Evolutionary conservation across 345 rosid species (phyloP).

Genomic region (Camelina laxa): DNA sequence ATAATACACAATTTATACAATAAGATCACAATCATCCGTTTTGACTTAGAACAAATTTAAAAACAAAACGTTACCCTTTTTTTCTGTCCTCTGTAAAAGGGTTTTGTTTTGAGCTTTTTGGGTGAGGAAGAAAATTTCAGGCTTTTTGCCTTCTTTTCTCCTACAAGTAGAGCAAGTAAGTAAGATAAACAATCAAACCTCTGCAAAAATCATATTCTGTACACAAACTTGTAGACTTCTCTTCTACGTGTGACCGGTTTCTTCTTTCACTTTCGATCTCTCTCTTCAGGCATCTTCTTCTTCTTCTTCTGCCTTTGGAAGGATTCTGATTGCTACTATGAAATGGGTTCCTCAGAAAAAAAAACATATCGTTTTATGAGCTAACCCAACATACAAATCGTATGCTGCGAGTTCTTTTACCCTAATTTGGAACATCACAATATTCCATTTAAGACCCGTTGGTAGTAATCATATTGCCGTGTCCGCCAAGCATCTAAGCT

Average conservation of each 20-base stretch:
- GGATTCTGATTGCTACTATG: conserved; percentile 38
- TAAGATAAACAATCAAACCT: conserved; percentile 42
- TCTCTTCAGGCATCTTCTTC: conserved; percentile 16
- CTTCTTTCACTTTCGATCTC: conserved; percentile 28
- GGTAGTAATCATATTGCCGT: conserved; percentile 97
- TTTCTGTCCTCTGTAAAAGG: conserved; percentile 30
- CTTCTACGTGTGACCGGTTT: conserved; percentile 32
- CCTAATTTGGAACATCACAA: conserved; percentile 54
- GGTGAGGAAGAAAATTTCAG: conserved; percentile 7
- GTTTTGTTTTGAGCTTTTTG: conserved; percentile 26
- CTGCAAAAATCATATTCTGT: conserved; percentile 38
- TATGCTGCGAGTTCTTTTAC: conserved; percentile 31
- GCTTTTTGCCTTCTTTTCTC: conserved; percentile 28
- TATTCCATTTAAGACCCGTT: conserved; percentile 95
- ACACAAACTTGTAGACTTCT: conserved; percentile 32
- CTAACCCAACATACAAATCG: conserved; percentile 14
- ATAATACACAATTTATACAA: conserved; percentile 44
- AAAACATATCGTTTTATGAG: conserved; percentile 12
- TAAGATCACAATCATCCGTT: conserved; percentile 34
- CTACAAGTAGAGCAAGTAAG: conserved; percentile 29
- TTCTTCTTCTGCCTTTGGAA: conserved; percentile 23
- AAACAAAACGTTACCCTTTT: conserved; percentile 27
- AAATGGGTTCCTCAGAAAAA: conserved; percentile 29
- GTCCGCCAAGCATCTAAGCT: conserved; percentile 99
- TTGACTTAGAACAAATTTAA: conserved; percentile 10